Percentiles rank a stretch among this genome's conserved stretches.
Evolutionary conservation across 139 green algal species (phyloP).

Genomic region (Protoeuglena noctilucae): DNA sequence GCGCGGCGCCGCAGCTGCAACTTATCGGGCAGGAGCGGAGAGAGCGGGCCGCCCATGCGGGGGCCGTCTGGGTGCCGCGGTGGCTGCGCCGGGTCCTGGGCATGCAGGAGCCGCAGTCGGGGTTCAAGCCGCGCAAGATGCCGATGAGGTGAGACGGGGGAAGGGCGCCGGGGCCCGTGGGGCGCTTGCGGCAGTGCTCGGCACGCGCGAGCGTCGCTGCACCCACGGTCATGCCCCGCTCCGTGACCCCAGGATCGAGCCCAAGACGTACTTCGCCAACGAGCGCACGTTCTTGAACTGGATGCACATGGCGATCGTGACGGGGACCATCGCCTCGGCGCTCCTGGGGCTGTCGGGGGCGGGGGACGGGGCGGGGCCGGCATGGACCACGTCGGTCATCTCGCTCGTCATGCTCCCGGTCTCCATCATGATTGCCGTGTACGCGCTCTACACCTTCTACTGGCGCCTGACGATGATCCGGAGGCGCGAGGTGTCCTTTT

Average conservation of each 20-base stretch:
- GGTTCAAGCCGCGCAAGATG: conserved; percentile 12
- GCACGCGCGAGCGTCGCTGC: no score
- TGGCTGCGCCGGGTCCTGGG: neutral
- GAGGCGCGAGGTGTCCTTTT: conserved; percentile 25
- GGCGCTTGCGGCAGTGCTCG: no score
- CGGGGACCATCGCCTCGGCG: conserved; percentile 57
- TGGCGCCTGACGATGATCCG: conserved; percentile 49
- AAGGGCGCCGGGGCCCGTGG: no score
- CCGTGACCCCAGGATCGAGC: no score
- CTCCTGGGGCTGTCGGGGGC: conserved; percentile 23
- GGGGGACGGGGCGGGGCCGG: conserved; percentile 4
- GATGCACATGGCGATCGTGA: conserved; percentile 84
- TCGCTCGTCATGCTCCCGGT: conserved; percentile 73
- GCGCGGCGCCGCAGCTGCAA: conserved; percentile 54
- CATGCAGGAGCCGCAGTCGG: conserved; percentile 11
- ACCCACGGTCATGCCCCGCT: no score
- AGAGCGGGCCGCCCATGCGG: no score
- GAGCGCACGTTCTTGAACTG: conserved; percentile 90
- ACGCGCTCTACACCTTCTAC: conserved; percentile 62
- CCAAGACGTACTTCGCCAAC: conserved; percentile 94
- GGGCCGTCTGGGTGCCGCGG: no score
- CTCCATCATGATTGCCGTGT: conserved; percentile 56
- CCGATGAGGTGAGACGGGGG: no score
- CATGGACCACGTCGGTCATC: conserved; percentile 49
- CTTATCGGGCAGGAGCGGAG: conserved; percentile 31